Evolutionary conservation across 805 yeast species (phyloP), one percentile per base, ranked within the genome.

Genomic region (Lipomyces japonicus): DNA sequence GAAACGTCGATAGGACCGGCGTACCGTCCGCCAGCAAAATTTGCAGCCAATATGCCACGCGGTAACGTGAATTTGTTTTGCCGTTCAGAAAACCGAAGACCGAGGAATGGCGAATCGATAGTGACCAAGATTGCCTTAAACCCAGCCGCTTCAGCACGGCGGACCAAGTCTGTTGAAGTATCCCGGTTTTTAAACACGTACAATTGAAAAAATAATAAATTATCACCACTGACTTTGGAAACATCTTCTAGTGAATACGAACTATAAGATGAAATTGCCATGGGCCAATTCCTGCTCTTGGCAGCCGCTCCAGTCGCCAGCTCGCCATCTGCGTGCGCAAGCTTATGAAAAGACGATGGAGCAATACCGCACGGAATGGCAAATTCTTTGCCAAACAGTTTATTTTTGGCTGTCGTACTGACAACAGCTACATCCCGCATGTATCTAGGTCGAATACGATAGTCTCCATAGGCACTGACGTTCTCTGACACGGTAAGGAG

Each of bases 371-470:
- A 44, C 2, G 70, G 70, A 24, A 60, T 42, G 6, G 60, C 43
- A 19, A 47, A 52, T 2, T 53, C 37, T 4, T 39, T 26, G 12
- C 67, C 68, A 21, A 66, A 50, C 6, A 57, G 44, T 30, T 24
- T 28, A 6, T 22, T 22, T 21, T 37, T 71, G 10, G 89, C 80
- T 3, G 79, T 64, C 9, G 79, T 66, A 61, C 82, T 86, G 38
- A 86, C 74, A 38, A 74, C 65, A 7, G 43, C 66, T 9, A 86
- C 93, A 66, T 86, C 82, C n/a, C 83, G 83, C 45, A 85, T 68
- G 16, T 86, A 74, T 51, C 79, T 74, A 16, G 95, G 95, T 61
- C 80, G 81, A 70, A 86, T 85, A 61, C 80, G 84, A 42, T 84
- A 77, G 26, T 88, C 70, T 58, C 81, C 86, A 66, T 77, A 86